Evolutionary conservation across 768 basidiomycete genomes (phyloP).

Genomic region (Termitomyces sp.): DNA sequence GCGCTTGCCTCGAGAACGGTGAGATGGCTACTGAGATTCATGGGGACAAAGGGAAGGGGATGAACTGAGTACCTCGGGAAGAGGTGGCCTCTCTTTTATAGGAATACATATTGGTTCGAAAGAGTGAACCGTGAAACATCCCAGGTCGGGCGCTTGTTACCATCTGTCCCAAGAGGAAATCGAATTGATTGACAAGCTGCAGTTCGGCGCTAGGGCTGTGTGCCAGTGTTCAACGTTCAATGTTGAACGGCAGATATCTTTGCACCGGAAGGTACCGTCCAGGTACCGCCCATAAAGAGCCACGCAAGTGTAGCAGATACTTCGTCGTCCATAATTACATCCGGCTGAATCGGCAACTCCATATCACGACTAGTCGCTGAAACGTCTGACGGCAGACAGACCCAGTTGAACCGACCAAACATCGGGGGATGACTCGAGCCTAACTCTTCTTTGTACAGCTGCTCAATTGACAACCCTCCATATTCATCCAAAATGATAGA

Average conservation of each 20-base stretch:
- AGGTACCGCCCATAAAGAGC: constrained; percentile 11
- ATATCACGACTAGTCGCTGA: constrained; percentile 14
- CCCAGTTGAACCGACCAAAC: constrained; percentile 14
- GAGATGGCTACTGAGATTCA: constrained; percentile 44
- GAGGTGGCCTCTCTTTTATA: constrained; percentile 6
- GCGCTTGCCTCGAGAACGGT: constrained; percentile 50
- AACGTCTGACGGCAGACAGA: constrained; percentile 15
- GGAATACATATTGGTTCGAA: constrained; percentile 1
- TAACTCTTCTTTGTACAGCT: not conserved
- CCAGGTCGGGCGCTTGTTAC: constrained; percentile 6
- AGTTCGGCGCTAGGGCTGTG: constrained; percentile 3
- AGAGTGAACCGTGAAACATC: constrained; percentile 15
- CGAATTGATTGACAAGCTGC: constrained; percentile 10
- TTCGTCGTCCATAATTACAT: constrained; percentile 7
- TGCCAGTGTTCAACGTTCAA: too few relatives aligned
- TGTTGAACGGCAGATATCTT: constrained; percentile 9
- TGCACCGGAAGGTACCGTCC: constrained; percentile 10
- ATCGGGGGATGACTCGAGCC: constrained; percentile 12
- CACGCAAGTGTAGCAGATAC: constrained; percentile 8
- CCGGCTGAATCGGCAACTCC: constrained; percentile 13
- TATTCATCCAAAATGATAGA: not conserved
- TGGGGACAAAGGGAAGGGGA: constrained; percentile 7
- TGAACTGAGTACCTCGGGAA: not conserved
- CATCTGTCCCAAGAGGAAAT: constrained; percentile 8
- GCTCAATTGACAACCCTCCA: constrained; percentile 2